Conservation (phyloP, 257 asterid genomes). For the Galeopsis tetrahit region DNA sequence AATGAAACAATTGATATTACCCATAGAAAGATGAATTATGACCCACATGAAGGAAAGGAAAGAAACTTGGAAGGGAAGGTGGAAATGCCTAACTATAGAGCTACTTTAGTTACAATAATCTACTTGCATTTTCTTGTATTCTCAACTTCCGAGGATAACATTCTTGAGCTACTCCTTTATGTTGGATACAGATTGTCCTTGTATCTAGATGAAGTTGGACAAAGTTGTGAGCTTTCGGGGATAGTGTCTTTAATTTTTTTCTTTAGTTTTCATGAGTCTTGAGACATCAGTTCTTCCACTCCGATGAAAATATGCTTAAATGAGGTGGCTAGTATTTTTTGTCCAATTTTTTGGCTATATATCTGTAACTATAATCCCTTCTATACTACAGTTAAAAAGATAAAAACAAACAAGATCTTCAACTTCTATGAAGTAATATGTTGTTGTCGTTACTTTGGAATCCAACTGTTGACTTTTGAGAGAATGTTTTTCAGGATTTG, state of each 20-base stretch:
- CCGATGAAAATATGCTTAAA: constrained; percentile 9
- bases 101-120: background rate
- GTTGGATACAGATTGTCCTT: constrained; percentile 20
- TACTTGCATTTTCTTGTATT: constrained; percentile 1
- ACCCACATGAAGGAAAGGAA: background rate
- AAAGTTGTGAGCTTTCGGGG: background rate
- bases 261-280: constrained; percentile 8
- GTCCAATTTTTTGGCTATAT: constrained; percentile 22
- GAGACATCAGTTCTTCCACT: constrained; percentile 13
- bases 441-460: background rate
- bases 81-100: constrained; percentile 10
- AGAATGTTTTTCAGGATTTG: constrained; percentile 62
- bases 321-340: constrained; percentile 20
- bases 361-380: constrained; percentile 15
- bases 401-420: constrained; percentile 17
- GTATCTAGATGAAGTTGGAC: constrained; percentile 7
- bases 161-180: constrained; percentile 13
- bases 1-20: background rate
- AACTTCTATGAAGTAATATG: constrained; percentile 23
- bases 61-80: constrained; percentile 23
- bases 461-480: constrained; percentile 22
- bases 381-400: constrained; percentile 19
- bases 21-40: background rate
- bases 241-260: background rate
- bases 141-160: background rate